Conservation (phyloP, 2,329 filamentous ascomycete species). For the Hypoxylon sp. region DNA sequence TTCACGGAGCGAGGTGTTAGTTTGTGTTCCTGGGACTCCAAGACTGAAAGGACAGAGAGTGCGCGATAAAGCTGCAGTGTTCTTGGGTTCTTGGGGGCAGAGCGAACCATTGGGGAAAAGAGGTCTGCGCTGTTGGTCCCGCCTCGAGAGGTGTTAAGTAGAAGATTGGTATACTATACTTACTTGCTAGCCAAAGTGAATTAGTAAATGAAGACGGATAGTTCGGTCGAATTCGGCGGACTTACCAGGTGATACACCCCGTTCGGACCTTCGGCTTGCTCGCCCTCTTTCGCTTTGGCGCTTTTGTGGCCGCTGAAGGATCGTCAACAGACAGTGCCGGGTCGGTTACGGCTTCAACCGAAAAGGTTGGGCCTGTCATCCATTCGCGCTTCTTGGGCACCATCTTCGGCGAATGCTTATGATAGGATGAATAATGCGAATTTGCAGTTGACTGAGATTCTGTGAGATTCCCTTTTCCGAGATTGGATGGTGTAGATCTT, state of each 20-base stretch:
- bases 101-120: slow-evolving; percentile 2
- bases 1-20: slow-evolving; percentile 5
- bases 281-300: slow-evolving; percentile 52
- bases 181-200: slow-evolving; percentile 31
- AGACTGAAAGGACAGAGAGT: background rate
- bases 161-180: slow-evolving; percentile 31
- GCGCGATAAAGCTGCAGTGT: background rate
- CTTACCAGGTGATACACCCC: slow-evolving; percentile 60
- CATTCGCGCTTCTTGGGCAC: slow-evolving; percentile 23
- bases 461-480: slow-evolving; percentile 9
- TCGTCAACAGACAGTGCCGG: slow-evolving; percentile 22
- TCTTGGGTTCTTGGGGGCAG: background rate
- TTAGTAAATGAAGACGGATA: slow-evolving; percentile 14
- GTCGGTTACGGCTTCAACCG: slow-evolving; percentile 30
- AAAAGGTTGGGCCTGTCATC: slow-evolving; percentile 28
- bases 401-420: slow-evolving; percentile 27
- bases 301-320: slow-evolving; percentile 5
- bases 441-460: slow-evolving; percentile 6
- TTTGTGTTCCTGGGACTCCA: background rate
- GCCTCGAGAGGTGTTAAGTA: background rate
- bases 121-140: background rate
- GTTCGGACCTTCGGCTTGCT: slow-evolving; percentile 60
- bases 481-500: slow-evolving; percentile 23
- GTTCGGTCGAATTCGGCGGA: background rate
- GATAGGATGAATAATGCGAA: slow-evolving; percentile 5